These are phyloP conservation scores for Kondoa malvinella DNA, from an alignment of 768 basidiomycete species.

Conservation along the genomic window DNA sequence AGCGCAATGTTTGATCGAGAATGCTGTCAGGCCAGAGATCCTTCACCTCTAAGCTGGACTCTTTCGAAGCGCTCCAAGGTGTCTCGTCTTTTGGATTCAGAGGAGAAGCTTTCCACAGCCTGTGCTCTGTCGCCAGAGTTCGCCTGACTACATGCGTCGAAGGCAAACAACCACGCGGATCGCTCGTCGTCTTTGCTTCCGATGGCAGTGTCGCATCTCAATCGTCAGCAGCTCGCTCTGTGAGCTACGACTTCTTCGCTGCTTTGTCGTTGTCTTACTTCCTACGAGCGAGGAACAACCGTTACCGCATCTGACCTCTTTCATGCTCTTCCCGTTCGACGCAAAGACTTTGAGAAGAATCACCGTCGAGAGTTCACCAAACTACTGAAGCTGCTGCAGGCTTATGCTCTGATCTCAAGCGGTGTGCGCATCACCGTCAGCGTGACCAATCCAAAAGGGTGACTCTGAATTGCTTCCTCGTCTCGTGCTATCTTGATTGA, in stretches of 20 bases:
- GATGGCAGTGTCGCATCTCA: slow-evolving; percentile 10
- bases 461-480: background rate
- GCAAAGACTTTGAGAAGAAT: slow-evolving; percentile 79
- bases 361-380: slow-evolving; percentile 77
- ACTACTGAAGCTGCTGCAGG: slow-evolving; percentile 59
- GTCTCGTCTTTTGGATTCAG: slow-evolving; percentile 82
- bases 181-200: slow-evolving; percentile 39
- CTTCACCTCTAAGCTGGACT: slow-evolving; percentile 74
- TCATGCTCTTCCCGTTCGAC: slow-evolving; percentile 63
- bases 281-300: slow-evolving; percentile 64
- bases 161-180: slow-evolving; percentile 58
- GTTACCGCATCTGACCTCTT: slow-evolving; percentile 57
- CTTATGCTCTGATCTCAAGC: slow-evolving; percentile 68
- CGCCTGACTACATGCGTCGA: slow-evolving; percentile 56
- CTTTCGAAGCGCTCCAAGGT: slow-evolving; percentile 52
- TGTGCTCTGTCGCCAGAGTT: slow-evolving; percentile 49
- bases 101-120: slow-evolving; percentile 84
- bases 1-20: background rate
- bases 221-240: slow-evolving; percentile 10
- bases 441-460: slow-evolving; percentile 36
- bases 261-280: background rate
- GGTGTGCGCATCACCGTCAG: slow-evolving; percentile 54
- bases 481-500: background rate
- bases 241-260: background rate
- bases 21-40: slow-evolving; percentile 58